These are phyloP conservation scores for Trichosporon sp. DNA, from an alignment of 1,284 basidiomycete genomes.

Conservation along the genomic window DNA sequence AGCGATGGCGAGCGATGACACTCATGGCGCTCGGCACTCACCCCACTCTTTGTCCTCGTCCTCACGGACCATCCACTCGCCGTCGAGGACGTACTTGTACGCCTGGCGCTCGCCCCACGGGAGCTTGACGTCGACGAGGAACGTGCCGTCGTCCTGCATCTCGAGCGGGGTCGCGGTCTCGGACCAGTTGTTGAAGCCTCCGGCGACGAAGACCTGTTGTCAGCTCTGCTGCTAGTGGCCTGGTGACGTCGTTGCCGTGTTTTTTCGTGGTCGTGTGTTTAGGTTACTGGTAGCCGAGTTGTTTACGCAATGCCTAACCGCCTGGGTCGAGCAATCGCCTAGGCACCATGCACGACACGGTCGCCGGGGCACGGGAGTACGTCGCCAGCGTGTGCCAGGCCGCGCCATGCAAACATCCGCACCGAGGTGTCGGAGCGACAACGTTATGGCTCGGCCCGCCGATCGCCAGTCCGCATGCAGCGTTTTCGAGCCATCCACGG, in stretches of 20 bases:
- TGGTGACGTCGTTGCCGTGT: background rate
- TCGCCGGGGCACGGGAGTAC: background rate
- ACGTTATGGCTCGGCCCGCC: background rate
- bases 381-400: background rate
- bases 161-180: constrained; percentile 37
- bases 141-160: constrained; percentile 41
- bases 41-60: constrained; percentile 51
- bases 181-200: constrained; percentile 50
- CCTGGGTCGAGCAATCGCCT: background rate
- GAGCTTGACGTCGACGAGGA: constrained; percentile 32
- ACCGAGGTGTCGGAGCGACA: background rate
- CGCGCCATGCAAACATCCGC: background rate
- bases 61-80: constrained; percentile 50
- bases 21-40: constrained; percentile 28
- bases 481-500: background rate
- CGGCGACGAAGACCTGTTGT: constrained; percentile 44
- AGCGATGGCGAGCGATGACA: too few relatives aligned
- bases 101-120: constrained; percentile 49
- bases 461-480: background rate
- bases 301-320: background rate
- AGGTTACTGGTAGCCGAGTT: background rate
- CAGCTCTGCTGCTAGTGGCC: background rate
- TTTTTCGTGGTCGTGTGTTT: background rate
- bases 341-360: background rate
- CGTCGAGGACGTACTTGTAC: constrained; percentile 51